Percentiles rank a stretch among this genome's conserved stretches.
Evolutionary conservation across 352 stramenopile species (phyloP).

Genomic region (Thraustochytrium striatum): DNA sequence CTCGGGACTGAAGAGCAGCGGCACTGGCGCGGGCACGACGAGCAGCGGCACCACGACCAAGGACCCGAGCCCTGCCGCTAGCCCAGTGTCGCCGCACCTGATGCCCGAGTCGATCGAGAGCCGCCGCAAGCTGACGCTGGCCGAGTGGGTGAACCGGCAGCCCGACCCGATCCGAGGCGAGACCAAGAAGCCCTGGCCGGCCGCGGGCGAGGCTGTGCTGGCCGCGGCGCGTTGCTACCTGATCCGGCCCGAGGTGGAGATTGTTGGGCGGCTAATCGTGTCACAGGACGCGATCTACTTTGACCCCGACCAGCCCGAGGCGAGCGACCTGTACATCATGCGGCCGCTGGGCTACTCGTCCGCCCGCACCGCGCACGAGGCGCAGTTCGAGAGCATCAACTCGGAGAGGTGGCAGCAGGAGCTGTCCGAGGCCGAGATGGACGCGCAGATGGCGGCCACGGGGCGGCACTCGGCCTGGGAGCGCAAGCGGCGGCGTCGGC

Average conservation of each 20-base stretch:
- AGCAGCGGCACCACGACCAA: too few relatives aligned
- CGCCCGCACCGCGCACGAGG: neutral
- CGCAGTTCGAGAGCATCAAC: neutral
- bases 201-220: constrained; percentile 10
- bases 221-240: constrained; percentile 3
- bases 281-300: constrained; percentile 48
- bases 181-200: constrained; percentile 24
- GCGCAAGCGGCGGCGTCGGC: neutral
- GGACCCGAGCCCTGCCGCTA: too few relatives aligned
- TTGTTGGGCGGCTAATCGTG: constrained; percentile 37
- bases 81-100: neutral
- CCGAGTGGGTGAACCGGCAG: constrained; percentile 37
- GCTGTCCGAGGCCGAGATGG: neutral
- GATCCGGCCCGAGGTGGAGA: constrained; percentile 27
- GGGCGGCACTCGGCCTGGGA: neutral
- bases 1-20: too few relatives aligned
- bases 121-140: constrained; percentile 28
- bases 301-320: constrained; percentile 36
- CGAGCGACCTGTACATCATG: neutral
- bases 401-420: constrained; percentile 1
- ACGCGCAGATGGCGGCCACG: constrained; percentile 1
- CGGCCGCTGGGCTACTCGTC: neutral
- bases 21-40: too few relatives aligned
- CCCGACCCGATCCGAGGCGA: constrained; percentile 39
- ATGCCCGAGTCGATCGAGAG: neutral